Evolutionary conservation across 805 yeast species (phyloP), one percentile per base, ranked within the genome.

Genomic region (Cyberlindnera xylosilytica): DNA sequence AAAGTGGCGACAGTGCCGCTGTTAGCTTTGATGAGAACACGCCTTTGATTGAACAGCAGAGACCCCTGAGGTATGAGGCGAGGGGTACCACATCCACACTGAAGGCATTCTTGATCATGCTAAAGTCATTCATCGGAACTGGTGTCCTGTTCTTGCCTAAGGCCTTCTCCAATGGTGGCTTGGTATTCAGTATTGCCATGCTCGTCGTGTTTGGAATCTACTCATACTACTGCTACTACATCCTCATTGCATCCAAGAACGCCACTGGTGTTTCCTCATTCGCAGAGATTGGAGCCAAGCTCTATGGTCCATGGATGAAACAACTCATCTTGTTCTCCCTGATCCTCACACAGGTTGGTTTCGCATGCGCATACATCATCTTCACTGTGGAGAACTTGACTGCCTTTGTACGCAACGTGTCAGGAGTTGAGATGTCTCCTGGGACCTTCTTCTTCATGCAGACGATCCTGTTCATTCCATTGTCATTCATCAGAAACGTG

Each of bases 121-220:
- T 86, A 40, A 86, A 86, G 63, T 83, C 88, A 1, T 83, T 83
- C 57, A 78, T 83, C 3, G 91, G 91, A 2, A 83, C 91, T 0
- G 91, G 91, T 5, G 81, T 83, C 2, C 61, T 83, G 23, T 83
- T 83, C 49, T 61, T 83, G 20, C 89, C 90, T 2, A 76, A 71
- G 44, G 89, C 84, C 0, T 83, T 83, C 57, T 65, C 75, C 37
- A 83, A 82, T 59, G 91, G 95, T 42, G 95, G 95, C 0, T 60
- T 86, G 28, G 8, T 69, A 2, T 82, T 85, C 52, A 81, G 86
- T 27, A 61, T 73, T 5, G 36, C 62, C 1, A 70, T 77, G 46
- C 63, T 86, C 29, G 32, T 73, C 1, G 68, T 79, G 40, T 86
- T 84, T 63, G 90, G 90, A 0, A 19, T 76, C 3, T 73, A 85